A percentile compares a stretch with the other conserved stretches of the same genome.
Conservation (phyloP, 2,329 filamentous ascomycete species). For the Phaeosphaeriaceae sp. region DNA sequence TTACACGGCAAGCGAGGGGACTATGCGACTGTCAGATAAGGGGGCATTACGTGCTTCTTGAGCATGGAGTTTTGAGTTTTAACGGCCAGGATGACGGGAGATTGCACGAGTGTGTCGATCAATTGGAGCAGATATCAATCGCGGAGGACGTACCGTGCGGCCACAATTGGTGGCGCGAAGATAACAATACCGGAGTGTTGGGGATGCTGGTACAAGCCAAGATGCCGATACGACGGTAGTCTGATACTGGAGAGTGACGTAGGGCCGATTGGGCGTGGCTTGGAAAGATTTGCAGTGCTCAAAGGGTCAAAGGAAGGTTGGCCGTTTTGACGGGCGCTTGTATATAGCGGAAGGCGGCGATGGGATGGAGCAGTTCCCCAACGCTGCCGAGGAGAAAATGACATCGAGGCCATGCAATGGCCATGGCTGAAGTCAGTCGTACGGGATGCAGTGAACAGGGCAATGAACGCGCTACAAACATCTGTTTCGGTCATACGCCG, state of each 20-base stretch:
- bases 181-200: constrained; percentile 10
- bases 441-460: neutral
- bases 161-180: constrained; percentile 6
- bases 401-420: constrained; percentile 8
- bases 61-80: neutral
- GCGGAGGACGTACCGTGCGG: constrained; percentile 22
- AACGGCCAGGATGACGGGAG: neutral
- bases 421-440: neutral
- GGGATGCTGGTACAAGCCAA: constrained; percentile 8
- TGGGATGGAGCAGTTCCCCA: neutral
- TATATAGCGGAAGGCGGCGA: neutral
- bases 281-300: constrained; percentile 1
- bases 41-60: constrained; percentile 8
- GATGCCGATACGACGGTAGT: neutral
- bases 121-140: neutral
- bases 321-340: neutral
- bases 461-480: neutral
- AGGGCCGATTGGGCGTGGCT: constrained; percentile 7
- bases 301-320: constrained; percentile 9
- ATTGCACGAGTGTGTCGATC: neutral
- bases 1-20: constrained; percentile 13
- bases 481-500: constrained; percentile 5
- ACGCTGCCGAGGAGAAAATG: constrained; percentile 6
- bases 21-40: constrained; percentile 23
- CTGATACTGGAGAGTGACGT: constrained; percentile 11